Base-by-base conservation (phyloP, 2,329 filamentous ascomycete species). In the Fusarium lyarnte region DNA sequence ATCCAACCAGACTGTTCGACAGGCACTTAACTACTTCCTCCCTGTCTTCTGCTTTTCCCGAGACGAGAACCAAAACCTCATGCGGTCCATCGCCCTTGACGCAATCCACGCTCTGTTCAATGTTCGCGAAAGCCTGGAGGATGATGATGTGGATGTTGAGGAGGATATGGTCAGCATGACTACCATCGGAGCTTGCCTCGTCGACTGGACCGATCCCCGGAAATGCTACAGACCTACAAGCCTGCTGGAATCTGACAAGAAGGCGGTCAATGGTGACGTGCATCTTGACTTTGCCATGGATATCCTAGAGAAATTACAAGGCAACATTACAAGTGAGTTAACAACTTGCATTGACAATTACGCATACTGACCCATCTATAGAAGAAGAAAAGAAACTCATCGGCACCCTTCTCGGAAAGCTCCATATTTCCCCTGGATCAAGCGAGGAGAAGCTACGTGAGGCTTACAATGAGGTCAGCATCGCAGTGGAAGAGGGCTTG, bases 181-280 rank as follows among this genome's bases (percentile, higher is more conserved):
- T 46, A 89, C 91, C 6, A 93, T 97, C 64, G 94, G 93, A 2
- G 90, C 93, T 6, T 95, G 94, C 77, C 84, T 98, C 12, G 90
- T 95, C 2, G 95, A 98, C 80, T 98, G 95, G 96, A 98, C 95
- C 1, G 95, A 98, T 80, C 94, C 95, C 41, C 87, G 95, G 54
- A 95, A 97, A 81, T 93, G 84, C 83, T 93, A 83, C 82, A 87
- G 80, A 63, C 87, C 84, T 72, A 84, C 82, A 8, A 75, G 83
- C 3, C 77, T 86, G 3, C 82, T 84, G 65, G 89, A 92, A 53
- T 85, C 85, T 3, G 86, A 88, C 58, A 91, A 89, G 81, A 91
- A 88, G 83, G 85, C 84, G 57, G 87, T 93, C 21, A 92, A 93
- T 70, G 92, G 92, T 13, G 92, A 94, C 79, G 90, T 95, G 6